These are phyloP conservation scores for Tuctoria greenei DNA, from an alignment of 176 grass and related monocot species.

Conservation along the genomic window DNA sequence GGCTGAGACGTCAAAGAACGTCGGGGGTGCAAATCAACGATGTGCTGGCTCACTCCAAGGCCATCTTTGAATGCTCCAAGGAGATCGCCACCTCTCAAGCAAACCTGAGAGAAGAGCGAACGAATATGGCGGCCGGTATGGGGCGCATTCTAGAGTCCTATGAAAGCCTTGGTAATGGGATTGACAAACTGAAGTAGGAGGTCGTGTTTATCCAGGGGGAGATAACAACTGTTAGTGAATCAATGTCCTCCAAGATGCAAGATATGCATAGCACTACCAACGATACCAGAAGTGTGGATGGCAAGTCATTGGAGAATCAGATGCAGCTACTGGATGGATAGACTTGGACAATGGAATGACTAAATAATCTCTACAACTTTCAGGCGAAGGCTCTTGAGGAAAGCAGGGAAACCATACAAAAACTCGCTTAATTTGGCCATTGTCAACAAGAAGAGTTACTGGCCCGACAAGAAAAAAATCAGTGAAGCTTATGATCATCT, in stretches of 20 bases:
- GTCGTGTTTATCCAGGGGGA: no score
- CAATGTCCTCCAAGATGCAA: conserved; percentile 59
- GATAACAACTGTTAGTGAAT: conserved; percentile 26
- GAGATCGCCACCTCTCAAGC: conserved; percentile 50
- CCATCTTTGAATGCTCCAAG: conserved; percentile 43
- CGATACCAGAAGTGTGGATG: conserved; percentile 43
- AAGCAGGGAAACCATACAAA: conserved; percentile 62
- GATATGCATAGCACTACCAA: conserved; percentile 49
- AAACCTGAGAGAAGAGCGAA: conserved; percentile 52
- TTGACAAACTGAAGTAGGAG: no score
- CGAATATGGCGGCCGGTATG: conserved; percentile 53
- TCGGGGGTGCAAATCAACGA: conserved; percentile 36
- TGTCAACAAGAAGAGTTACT: conserved; percentile 63
- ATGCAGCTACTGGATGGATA: conserved; percentile 47
- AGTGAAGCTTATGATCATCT: conserved; percentile 50
- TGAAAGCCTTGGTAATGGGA: no score
- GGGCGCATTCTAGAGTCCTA: conserved; percentile 48
- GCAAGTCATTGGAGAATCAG: conserved; percentile 61
- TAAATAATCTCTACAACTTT: no score
- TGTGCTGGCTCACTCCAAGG: conserved; percentile 48
- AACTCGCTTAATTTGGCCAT: conserved; percentile 52
- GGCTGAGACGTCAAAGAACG: conserved; percentile 23
- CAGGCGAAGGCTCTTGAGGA: conserved; percentile 54
- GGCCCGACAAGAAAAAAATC: no score
- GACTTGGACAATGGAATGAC: no score